Percentiles rank a stretch among this genome's conserved stretches.
Conservation (phyloP, 1,284 basidiomycete species). For the Apiotrichum gracile region DNA sequence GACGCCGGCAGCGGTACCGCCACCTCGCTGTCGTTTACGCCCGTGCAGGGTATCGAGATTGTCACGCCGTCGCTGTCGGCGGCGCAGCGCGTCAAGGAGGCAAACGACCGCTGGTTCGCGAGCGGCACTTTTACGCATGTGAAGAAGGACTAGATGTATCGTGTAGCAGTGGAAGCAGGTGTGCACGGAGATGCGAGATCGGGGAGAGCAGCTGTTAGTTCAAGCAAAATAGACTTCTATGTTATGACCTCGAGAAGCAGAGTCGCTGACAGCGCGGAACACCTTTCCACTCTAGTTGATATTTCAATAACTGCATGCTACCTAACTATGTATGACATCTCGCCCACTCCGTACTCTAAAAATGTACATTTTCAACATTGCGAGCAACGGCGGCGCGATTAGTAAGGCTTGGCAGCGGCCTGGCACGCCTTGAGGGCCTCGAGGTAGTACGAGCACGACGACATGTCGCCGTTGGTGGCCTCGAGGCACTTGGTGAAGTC, state of each 20-base stretch:
- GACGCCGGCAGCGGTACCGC: constrained; percentile 67
- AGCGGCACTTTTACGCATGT: constrained; percentile 65
- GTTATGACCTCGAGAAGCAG: not conserved
- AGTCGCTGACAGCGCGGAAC: not conserved
- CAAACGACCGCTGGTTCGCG: constrained; percentile 88
- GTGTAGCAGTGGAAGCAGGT: too few relatives aligned
- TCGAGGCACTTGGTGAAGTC: constrained; percentile 53
- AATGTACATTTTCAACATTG: not conserved
- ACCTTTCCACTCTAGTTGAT: too few relatives aligned
- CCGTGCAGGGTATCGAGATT: constrained; percentile 92
- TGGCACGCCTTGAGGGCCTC: constrained; percentile 51
- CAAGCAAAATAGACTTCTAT: too few relatives aligned
- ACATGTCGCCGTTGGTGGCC: constrained; percentile 52
- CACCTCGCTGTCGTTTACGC: constrained; percentile 88
- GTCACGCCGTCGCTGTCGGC: constrained; percentile 66
- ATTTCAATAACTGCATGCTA: constrained; percentile 1
- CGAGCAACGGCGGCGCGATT: constrained; percentile 8
- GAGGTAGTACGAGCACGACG: constrained; percentile 55
- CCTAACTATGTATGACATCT: not conserved
- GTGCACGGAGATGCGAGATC: too few relatives aligned
- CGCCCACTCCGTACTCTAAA: not conserved
- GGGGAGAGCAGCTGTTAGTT: too few relatives aligned
- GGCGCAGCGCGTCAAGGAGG: constrained; percentile 76
- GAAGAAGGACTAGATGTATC: constrained; percentile 27
- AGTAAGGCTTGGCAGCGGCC: constrained; percentile 48